Base-by-base conservation (phyloP, 2,329 filamentous ascomycete species). In the Neurospora sp. region DNA sequence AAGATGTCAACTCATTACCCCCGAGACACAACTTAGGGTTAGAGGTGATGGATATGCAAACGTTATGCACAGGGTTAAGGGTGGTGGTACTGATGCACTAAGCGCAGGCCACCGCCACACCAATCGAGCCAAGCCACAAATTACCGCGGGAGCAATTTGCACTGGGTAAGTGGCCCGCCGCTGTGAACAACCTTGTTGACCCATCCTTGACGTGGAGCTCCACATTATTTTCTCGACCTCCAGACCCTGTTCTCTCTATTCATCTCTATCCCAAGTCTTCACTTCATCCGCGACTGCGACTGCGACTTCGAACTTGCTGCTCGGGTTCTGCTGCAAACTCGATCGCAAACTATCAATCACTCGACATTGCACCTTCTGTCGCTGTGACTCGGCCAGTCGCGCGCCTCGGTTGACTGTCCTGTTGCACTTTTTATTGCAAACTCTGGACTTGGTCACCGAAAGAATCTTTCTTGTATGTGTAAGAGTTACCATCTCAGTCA, bases 361-460 rank as follows among this genome's bases (percentile, higher is more conserved):
- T 62, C 52, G 52, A 62, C 52, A 62, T 62, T 62, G 52, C 52
- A 62, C 52, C 9, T 33, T 62, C 15, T 62, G 52, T 62, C 52
- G 52, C 52, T 62, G 52, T 62, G 52, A 62, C 52, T 62, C 52
- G 23, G 23, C 52, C 52, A 33, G 52, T 62, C 52, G 52, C 52
- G 52, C 52, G 23, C 52, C 52, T 62, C 52, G 23, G 23, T 62
- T 17, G 52, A 17, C 52, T 62, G 52, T 62, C 52, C 52, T 15
- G 52, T 62, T 62, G 52, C 52, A 62, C 52, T 62, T 62, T 62
- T 62, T 62, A 62, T 62, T 62, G 52, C 52, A 62, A 62, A 62
- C 52, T 62, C 9, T 36, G 52, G 52, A 62, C 52, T 62, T 36
- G 52, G 52, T 62, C 52, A 17, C 52, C 52, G 52, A 9, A 28